Percentiles rank a stretch among this genome's conserved stretches.
phyloP scores from a whole-genome alignment of 2,329 filamentous ascomycete species.

The Trichoderma koningiopsis region DNA sequence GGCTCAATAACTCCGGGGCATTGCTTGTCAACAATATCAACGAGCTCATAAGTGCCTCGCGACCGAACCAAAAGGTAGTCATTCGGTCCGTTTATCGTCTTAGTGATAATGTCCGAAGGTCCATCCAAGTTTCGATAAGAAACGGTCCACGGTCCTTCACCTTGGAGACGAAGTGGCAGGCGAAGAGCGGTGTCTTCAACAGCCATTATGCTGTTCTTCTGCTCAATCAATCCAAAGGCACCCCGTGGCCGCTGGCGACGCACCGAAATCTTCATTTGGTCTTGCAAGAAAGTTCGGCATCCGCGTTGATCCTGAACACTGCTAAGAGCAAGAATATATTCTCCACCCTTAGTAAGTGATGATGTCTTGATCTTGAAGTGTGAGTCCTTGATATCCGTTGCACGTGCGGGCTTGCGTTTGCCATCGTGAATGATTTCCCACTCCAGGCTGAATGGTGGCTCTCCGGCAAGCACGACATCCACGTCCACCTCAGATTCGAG shows the following conservation, averaged over 20 bases:
- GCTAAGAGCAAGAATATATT: constrained; percentile 84
- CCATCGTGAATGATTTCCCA: constrained; percentile 93
- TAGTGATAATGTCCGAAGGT: constrained; percentile 47
- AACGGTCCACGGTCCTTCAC: constrained; percentile 81
- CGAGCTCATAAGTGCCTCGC: constrained; percentile 77
- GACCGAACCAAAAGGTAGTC: constrained; percentile 66
- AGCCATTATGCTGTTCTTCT: constrained; percentile 71
- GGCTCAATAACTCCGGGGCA: constrained; percentile 82
- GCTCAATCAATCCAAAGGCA: constrained; percentile 82
- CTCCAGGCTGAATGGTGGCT: constrained; percentile 84
- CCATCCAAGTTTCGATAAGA: constrained; percentile 70
- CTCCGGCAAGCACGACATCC: constrained; percentile 74
- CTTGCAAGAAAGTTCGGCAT: constrained; percentile 83
- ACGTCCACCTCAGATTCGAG: constrained; percentile 79
- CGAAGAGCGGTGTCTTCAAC: constrained; percentile 74
- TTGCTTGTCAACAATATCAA: constrained; percentile 73
- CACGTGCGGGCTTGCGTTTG: constrained; percentile 71
- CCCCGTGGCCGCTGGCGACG: constrained; percentile 85
- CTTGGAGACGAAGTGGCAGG: constrained; percentile 81
- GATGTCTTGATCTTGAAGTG: constrained; percentile 74
- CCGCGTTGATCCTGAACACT: constrained; percentile 83
- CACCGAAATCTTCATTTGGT: constrained; percentile 82
- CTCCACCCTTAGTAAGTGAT: constrained; percentile 75
- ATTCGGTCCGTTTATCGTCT: constrained; percentile 61
- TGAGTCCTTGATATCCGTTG: constrained; percentile 63